A percentile compares a stretch with the other conserved stretches of the same genome.
Evolutionary conservation across 371 early-diverging fungal genomes (phyloP).

Genomic region (Dichotomocladium elegans): DNA sequence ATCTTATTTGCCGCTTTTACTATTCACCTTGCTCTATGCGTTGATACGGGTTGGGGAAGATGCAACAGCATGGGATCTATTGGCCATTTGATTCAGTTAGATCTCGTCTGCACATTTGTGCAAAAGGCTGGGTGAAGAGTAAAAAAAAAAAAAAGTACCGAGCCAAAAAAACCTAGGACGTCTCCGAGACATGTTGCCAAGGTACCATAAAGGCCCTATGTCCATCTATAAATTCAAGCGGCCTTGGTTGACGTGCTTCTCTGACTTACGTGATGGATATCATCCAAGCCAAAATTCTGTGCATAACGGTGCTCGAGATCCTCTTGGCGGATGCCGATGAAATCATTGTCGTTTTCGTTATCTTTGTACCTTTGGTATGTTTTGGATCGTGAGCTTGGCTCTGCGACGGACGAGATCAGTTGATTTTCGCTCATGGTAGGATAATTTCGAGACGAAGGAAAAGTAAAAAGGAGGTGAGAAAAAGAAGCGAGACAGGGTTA

Average conservation of each 20-base stretch:
- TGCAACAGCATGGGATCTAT: slow-evolving; percentile 43
- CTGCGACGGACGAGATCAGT: no score
- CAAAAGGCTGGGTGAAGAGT: no score
- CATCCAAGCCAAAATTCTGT: slow-evolving; percentile 21
- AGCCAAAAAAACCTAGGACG: slow-evolving; percentile 40
- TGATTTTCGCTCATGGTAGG: no score
- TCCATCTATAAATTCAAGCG: no score
- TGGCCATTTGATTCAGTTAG: neutral
- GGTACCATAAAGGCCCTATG: slow-evolving; percentile 39
- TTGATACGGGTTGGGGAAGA: slow-evolving; percentile 80
- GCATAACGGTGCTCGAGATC: slow-evolving; percentile 34
- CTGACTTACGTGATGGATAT: slow-evolving; percentile 20
- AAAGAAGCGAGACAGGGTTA: no score
- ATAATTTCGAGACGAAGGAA: no score
- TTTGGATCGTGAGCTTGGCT: no score
- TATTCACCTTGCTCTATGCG: slow-evolving; percentile 52
- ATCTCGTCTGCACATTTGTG: neutral
- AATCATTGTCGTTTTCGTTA: slow-evolving; percentile 8
- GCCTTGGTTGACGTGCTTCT: no score
- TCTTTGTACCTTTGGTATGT: no score
- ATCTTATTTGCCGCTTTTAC: neutral
- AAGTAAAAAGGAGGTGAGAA: neutral
- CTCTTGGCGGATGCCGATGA: slow-evolving; percentile 18
- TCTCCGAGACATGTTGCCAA: slow-evolving; percentile 48
- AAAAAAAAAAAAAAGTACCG: slow-evolving; percentile 22